Conservation (phyloP, 306 rosid species). For the Neltuma alba region DNA sequence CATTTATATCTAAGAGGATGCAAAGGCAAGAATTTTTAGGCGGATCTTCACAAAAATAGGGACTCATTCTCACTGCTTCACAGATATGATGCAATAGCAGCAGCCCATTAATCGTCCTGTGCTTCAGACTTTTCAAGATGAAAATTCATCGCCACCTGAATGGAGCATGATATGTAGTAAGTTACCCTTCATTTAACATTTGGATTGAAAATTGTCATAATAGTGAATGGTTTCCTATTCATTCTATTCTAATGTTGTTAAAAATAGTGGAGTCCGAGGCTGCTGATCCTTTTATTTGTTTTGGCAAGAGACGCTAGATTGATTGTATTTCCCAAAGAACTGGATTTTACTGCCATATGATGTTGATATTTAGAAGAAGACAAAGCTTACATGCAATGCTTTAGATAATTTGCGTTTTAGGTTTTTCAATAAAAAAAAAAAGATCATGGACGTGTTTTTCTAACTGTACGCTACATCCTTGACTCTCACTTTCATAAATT, state of each 20-base stretch:
- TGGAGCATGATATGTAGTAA: neutral
- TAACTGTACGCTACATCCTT: too few relatives aligned
- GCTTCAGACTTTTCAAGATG: constrained; percentile 2
- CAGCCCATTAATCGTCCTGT: neutral
- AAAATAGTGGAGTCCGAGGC: neutral
- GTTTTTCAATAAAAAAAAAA: neutral
- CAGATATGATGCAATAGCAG: neutral
- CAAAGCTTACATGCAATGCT: neutral
- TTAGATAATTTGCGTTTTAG: neutral
- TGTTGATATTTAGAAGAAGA: neutral
- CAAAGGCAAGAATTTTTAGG: constrained; percentile 24
- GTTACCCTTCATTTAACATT: neutral
- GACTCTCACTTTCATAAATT: too few relatives aligned
- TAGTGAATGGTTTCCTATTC: neutral
- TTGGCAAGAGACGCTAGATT: neutral
- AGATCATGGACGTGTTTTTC: too few relatives aligned
- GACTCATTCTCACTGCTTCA: neutral
- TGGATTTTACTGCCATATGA: neutral
- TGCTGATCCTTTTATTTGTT: neutral
- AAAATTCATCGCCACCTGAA: neutral
- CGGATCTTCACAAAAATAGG: constrained; percentile 29
- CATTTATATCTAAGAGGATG: constrained; percentile 67
- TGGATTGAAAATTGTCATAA: neutral
- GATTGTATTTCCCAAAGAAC: neutral
- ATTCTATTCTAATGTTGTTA: neutral